Percentiles rank a stretch among this genome's conserved stretches.
phyloP scores from a whole-genome alignment of 805 yeast species.

The Teunomyces aglyptinius region DNA sequence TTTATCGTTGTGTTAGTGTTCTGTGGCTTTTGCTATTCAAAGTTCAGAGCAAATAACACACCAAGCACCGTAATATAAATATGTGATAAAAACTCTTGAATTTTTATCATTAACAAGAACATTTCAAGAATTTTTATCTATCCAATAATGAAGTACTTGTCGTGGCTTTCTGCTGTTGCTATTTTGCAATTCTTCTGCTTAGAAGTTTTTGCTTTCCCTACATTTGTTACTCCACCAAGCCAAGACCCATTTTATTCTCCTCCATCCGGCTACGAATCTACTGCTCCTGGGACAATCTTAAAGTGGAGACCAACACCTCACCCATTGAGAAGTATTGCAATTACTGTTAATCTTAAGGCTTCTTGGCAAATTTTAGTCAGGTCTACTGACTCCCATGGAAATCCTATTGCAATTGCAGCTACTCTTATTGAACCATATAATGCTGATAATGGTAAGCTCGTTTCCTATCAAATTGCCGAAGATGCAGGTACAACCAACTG shows the following conservation, averaged over 20 bases:
- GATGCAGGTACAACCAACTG: slow-evolving; percentile 20
- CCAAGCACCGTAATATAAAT: not conserved
- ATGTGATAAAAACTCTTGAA: not conserved
- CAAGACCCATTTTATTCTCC: slow-evolving; percentile 24
- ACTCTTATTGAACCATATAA: slow-evolving; percentile 22
- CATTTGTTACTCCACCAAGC: not conserved
- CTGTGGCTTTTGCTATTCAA: no score
- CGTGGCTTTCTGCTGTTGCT: not conserved
- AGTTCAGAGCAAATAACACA: no score
- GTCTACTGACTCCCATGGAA: slow-evolving; percentile 18
- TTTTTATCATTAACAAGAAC: not conserved
- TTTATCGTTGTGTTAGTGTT: no score
- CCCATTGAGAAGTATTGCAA: slow-evolving; percentile 14
- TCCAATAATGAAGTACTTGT: not conserved
- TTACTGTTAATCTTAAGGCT: slow-evolving; percentile 18
- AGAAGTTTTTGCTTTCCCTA: not conserved
- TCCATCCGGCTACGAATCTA: slow-evolving; percentile 20
- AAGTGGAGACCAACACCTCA: slow-evolving; percentile 19
- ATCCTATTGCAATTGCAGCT: slow-evolving; percentile 19
- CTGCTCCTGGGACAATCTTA: slow-evolving; percentile 23
- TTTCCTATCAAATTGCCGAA: slow-evolving; percentile 19
- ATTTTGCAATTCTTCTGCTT: not conserved
- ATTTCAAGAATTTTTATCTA: not conserved
- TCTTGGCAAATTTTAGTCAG: slow-evolving; percentile 21
- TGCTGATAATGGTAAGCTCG: slow-evolving; percentile 19